Evolutionary conservation across 2,329 filamentous ascomycete genomes (phyloP).

Genomic region (Claviceps citrina): DNA sequence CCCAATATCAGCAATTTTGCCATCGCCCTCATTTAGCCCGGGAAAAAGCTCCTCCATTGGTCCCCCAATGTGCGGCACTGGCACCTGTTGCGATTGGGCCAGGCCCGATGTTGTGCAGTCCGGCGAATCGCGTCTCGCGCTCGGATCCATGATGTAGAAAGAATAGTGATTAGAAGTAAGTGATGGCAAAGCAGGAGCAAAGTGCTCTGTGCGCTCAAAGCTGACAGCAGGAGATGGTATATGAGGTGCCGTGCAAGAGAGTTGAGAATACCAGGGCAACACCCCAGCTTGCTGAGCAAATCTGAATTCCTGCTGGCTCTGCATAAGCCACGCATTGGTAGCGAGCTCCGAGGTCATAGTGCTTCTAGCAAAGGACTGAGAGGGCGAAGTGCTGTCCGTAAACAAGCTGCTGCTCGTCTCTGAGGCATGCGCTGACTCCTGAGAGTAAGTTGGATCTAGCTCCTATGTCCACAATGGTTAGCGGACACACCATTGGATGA

Average conservation of each 20-base stretch:
- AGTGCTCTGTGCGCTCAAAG: conserved; percentile 2
- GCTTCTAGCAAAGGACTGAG: conserved; percentile 1
- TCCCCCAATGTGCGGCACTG: conserved; percentile 1
- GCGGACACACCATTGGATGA: background rate
- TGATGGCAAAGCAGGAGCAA: background rate
- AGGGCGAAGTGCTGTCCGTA: background rate
- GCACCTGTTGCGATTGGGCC: background rate
- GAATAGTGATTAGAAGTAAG: background rate
- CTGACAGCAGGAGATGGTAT: conserved; percentile 1
- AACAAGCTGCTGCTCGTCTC: background rate
- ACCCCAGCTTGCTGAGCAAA: background rate
- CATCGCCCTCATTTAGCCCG: background rate
- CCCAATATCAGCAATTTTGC: background rate
- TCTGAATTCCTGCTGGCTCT: background rate
- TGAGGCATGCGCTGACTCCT: background rate
- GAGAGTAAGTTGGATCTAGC: background rate
- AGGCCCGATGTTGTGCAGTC: background rate
- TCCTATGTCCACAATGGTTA: background rate
- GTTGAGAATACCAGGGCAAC: background rate
- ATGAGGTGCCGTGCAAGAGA: background rate
- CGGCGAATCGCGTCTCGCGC: background rate
- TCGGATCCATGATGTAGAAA: background rate
- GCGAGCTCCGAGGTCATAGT: background rate
- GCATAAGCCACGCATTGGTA: background rate
- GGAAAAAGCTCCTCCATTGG: conserved; percentile 4